Evolutionary conservation across 345 rosid genomes (phyloP).

Genomic region (Euclidium syriacum): DNA sequence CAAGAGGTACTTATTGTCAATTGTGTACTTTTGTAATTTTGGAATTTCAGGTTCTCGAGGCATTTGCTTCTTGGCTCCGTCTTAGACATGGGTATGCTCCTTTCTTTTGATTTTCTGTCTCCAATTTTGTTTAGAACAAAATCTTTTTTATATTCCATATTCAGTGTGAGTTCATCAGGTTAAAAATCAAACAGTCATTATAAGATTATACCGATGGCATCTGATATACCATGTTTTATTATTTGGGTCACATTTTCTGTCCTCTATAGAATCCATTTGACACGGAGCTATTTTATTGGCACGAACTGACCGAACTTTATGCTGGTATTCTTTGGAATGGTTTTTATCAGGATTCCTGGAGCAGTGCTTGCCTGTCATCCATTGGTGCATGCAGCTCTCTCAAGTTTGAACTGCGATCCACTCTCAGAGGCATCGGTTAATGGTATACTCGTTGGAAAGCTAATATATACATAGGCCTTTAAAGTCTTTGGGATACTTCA

Average conservation of each 20-base stretch:
- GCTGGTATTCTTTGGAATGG: conserved; percentile 6
- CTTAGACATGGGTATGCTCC: conserved; percentile 72
- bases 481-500: neutral
- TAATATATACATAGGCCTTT: neutral
- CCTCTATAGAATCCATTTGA: neutral
- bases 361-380: conserved; percentile 84
- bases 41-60: conserved; percentile 85
- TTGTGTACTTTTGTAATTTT: conserved; percentile 11
- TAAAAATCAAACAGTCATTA: neutral
- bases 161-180: neutral
- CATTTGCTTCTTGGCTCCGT: conserved; percentile 98
- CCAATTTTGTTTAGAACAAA: neutral
- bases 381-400: conserved; percentile 78
- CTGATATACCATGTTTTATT: neutral
- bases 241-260: neutral
- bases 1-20: conserved; percentile 10
- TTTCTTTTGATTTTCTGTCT: conserved; percentile 11
- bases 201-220: neutral
- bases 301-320: neutral
- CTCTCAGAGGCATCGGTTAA: conserved; percentile 97
- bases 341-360: conserved; percentile 73
- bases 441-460: conserved; percentile 48
- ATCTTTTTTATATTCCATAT: conserved; percentile 5
- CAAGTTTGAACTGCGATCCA: conserved; percentile 79
- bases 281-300: conserved; percentile 4